Percentiles rank a stretch among this genome's conserved stretches.
phyloP scores from a whole-genome alignment of 345 rosid genomes.

The Barbarea vulgaris region DNA sequence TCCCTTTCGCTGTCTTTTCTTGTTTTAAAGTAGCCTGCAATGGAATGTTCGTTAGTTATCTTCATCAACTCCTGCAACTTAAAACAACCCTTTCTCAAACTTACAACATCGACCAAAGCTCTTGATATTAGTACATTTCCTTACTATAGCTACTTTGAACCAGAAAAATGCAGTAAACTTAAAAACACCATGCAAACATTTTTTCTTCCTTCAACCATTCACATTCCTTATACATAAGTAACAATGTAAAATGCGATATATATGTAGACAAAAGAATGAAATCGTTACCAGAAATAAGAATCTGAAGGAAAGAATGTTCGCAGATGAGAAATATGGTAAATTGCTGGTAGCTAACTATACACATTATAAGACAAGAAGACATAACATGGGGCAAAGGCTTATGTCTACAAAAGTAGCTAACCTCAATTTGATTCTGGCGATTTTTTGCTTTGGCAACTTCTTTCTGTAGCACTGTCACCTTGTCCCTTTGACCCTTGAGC shows the following conservation, averaged over 20 bases:
- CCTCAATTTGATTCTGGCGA: constrained; percentile 43
- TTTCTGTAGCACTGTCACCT: constrained; percentile 46
- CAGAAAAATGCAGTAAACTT: neutral
- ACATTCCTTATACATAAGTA: neutral
- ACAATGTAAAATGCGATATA: neutral
- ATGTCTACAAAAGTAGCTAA: constrained; percentile 24
- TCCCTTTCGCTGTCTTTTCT: constrained; percentile 52
- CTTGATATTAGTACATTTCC: neutral
- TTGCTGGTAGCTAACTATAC: neutral
- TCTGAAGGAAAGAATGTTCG: neutral
- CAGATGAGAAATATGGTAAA: neutral
- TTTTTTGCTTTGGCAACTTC: constrained; percentile 41
- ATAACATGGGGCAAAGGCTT: constrained; percentile 11
- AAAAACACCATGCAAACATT: neutral
- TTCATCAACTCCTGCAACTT: constrained; percentile 19
- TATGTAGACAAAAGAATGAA: neutral
- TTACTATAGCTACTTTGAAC: constrained; percentile 13
- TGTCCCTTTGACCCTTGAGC: constrained; percentile 60
- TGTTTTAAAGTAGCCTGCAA: constrained; percentile 75
- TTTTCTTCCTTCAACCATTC: neutral
- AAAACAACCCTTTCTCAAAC: neutral
- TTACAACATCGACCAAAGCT: constrained; percentile 1
- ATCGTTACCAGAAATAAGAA: constrained; percentile 6
- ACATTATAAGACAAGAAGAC: constrained; percentile 19
- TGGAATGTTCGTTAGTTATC: constrained; percentile 7